Evolutionary conservation across 768 basidiomycete species (phyloP), one percentile per base, ranked within the genome.

Genomic region (Pilatotrama ljubarskyi): DNA sequence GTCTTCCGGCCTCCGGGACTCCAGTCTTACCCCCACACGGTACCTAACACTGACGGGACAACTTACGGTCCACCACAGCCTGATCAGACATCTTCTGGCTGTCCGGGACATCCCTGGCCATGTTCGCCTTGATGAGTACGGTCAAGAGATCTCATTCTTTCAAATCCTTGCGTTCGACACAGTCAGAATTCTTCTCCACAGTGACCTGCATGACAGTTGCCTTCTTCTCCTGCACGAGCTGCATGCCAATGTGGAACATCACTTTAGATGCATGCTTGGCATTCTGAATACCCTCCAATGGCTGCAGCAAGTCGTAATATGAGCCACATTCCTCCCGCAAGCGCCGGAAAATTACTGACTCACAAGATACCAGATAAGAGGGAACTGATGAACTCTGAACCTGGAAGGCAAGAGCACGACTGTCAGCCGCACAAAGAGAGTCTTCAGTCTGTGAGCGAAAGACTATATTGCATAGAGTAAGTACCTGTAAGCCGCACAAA

Each of bases 41-140:
- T n/a, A n/a, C n/a, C n/a, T n/a, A n/a, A n/a, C n/a, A n/a, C n/a
- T n/a, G n/a, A n/a, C n/a, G n/a, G 11, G 14, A 35, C 17, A 10
- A 32, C 10, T 32, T 32, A 32, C 29, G 29, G 10, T 32, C 5
- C 29, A 32, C 29, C 5, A 32, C 29, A 4, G 29, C 29, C 10
- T 4, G 4, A 10, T 32, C 29, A 32, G 5, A 5, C 29, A 32
- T 4, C 29, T 10, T 74, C 67, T 87, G 85, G 46, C 64, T 74
- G 7, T 80, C 80, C 0, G 82, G 80, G 5, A 86, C 64, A 66
- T 90, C 84, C 1, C 78, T 80, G 0, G 84, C 80, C 74, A 85
- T 80, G 67, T 90, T 90, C 5, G 87, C 87, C 59, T 78, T 78
- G 42, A 89, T 74, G 4, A 90, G 74, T 26, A 88, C 65, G 0